Conservation (phyloP, 169 alveolate genomes). For the Babesia sp. region DNA sequence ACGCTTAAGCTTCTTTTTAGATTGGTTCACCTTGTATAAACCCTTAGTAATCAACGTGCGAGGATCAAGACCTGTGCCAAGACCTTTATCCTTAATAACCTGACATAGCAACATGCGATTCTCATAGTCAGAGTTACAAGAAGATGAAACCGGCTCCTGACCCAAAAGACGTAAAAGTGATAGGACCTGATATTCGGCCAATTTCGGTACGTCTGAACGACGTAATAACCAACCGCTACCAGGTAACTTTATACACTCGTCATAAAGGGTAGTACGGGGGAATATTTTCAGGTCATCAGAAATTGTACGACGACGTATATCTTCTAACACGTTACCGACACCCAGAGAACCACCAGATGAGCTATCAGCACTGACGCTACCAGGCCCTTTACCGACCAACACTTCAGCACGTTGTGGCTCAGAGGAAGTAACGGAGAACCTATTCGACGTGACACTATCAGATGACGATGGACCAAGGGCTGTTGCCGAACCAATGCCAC, state of each 20-base stretch:
- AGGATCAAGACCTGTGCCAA: constrained; percentile 49
- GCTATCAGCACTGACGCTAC: not conserved
- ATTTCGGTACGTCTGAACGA: constrained; percentile 47
- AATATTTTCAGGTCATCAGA: constrained; percentile 18
- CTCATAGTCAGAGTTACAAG: constrained; percentile 20
- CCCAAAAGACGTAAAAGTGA: constrained; percentile 35
- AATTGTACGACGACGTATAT: constrained; percentile 12
- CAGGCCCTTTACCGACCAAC: not conserved
- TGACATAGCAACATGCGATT: constrained; percentile 35
- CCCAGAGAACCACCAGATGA: not conserved
- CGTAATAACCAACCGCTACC: constrained; percentile 43
- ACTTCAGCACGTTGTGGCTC: not conserved
- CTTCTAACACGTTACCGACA: constrained; percentile 5
- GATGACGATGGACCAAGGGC: too few relatives aligned
- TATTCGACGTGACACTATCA: not conserved
- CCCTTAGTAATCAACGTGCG: constrained; percentile 60
- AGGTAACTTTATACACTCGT: constrained; percentile 52
- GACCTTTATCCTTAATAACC: constrained; percentile 49
- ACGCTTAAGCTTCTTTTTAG: constrained; percentile 52
- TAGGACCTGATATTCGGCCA: constrained; percentile 29
- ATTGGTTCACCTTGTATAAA: constrained; percentile 53
- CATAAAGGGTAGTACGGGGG: constrained; percentile 47
- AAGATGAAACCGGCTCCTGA: not conserved
- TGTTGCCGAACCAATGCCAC: not conserved
- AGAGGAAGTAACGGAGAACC: too few relatives aligned